Evolutionary conservation across 371 early-diverging fungal genomes (phyloP), one percentile per base, ranked within the genome.

Genomic region (Batkoa obscura): DNA sequence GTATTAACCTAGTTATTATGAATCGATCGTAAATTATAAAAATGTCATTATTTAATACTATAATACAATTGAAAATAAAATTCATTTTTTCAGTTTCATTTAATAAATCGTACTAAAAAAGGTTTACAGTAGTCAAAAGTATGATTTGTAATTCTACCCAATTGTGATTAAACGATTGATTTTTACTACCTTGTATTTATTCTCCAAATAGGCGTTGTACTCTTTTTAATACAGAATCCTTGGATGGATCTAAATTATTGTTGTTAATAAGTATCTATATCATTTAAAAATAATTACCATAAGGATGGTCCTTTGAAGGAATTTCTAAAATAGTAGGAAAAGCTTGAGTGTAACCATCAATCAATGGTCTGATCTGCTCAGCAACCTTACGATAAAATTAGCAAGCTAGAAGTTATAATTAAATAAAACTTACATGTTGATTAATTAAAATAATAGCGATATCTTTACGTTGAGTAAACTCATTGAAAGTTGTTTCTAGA

Each of bases 271-370:
- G 32, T 15, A 5, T 56, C n/a, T 43, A 71, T 63, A 67, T 62
- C 50, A 17, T 71, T 68, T 62, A 72, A 75, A 33, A 32, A 38
- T 34, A 53, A 50, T 61, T 72, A 74, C 77, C 79, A 67, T 96
- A 98, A 37, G 97, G 98, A 66, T 94, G 90, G 66, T 98, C 97
- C 74, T 98, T 98, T 53, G 94, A 94, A 58, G 98, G 98, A 61
- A 98, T 94, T 68, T 98, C 98, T 56, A 98, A 79, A 12, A 98
- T 76, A 8, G 95, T 88, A 8, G 98, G 98, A 69, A 94, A 96
- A 8, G 94, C 92, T 55, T 81, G 79, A 53, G 77, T 74, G 67
- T 96, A 83, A 51, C 80, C 87, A 62, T 96, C 98, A 53, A 97
- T 72, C 60, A 88, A 64, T 15, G 80, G 76, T 41, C 98, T 78